These are phyloP conservation scores for Boletus edulis DNA, from an alignment of 768 basidiomycete genomes.

Conservation along the genomic window DNA sequence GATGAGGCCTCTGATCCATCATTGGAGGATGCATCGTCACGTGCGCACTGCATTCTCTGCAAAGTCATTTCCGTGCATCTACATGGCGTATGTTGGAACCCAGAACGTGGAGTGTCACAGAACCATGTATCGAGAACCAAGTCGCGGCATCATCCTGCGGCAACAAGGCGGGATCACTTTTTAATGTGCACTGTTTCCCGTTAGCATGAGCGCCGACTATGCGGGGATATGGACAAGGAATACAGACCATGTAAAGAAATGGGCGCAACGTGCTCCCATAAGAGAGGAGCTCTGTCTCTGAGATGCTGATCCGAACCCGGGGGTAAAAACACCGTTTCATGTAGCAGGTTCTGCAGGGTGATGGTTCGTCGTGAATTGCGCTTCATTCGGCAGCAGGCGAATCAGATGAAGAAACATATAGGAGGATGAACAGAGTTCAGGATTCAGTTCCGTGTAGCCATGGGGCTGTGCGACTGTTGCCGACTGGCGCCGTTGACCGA, in stretches of 20 bases:
- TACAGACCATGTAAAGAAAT: background rate
- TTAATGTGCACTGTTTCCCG: constrained; percentile 11
- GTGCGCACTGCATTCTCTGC: constrained; percentile 2
- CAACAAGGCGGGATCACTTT: constrained; percentile 18
- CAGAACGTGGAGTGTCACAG: background rate
- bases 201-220: constrained; percentile 17
- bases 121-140: background rate
- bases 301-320: background rate
- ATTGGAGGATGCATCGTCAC: background rate
- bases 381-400: constrained; percentile 4
- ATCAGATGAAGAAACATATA: constrained; percentile 20
- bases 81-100: background rate
- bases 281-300: background rate
- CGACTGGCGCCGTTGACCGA: background rate
- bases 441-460: constrained; percentile 2
- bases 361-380: constrained; percentile 1
- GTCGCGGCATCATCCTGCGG: constrained; percentile 15
- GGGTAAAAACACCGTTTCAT: background rate
- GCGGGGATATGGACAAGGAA: constrained; percentile 5
- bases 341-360: constrained; percentile 4
- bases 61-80: constrained; percentile 26
- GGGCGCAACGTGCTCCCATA: background rate
- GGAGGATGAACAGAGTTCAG: constrained; percentile 8
- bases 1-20: background rate
- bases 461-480: background rate